Evolutionary conservation across 2,329 filamentous ascomycete species (phyloP).

Genomic region (Triangularia setosa): DNA sequence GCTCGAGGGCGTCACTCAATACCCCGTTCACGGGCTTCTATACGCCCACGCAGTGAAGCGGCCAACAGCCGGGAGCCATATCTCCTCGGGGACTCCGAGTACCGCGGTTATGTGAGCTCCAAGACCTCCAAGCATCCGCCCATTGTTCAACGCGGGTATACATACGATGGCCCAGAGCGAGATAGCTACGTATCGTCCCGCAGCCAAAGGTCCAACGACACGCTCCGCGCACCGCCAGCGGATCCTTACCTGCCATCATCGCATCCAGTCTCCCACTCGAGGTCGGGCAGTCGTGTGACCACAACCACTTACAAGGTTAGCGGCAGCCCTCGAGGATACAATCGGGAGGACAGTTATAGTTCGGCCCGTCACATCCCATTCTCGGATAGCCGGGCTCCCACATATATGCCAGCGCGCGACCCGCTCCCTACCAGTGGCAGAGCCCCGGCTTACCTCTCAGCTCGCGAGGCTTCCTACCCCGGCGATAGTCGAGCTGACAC

Average conservation of each 20-base stretch:
- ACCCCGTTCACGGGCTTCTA: conserved; percentile 34
- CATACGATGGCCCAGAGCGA: conserved; percentile 33
- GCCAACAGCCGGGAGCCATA: conserved; percentile 35
- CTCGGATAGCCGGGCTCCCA: conserved; percentile 5
- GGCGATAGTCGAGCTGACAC: conserved; percentile 13
- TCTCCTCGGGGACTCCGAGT: conserved; percentile 40
- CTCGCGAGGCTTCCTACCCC: conserved; percentile 4
- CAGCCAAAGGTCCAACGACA: conserved; percentile 36
- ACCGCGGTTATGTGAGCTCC: conserved; percentile 39
- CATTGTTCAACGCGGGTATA: conserved; percentile 31
- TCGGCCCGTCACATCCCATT: conserved; percentile 16
- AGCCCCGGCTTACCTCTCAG: conserved; percentile 12
- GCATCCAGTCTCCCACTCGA: conserved; percentile 32
- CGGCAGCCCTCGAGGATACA: conserved; percentile 18
- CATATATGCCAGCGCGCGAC: conserved; percentile 20
- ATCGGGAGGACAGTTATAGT: conserved; percentile 19
- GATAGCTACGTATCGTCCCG: conserved; percentile 44
- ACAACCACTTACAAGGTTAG: conserved; percentile 23
- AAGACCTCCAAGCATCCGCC: conserved; percentile 30
- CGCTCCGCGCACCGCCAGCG: conserved; percentile 29
- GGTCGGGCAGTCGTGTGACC: conserved; percentile 29
- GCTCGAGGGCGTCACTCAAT: conserved; percentile 39
- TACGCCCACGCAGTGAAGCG: conserved; percentile 41
- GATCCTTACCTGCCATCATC: conserved; percentile 28
- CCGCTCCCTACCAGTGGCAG: conserved; percentile 38